Base-by-base conservation (phyloP, 192 early-diverging fungal species). In the Coemansia sp. region DNA sequence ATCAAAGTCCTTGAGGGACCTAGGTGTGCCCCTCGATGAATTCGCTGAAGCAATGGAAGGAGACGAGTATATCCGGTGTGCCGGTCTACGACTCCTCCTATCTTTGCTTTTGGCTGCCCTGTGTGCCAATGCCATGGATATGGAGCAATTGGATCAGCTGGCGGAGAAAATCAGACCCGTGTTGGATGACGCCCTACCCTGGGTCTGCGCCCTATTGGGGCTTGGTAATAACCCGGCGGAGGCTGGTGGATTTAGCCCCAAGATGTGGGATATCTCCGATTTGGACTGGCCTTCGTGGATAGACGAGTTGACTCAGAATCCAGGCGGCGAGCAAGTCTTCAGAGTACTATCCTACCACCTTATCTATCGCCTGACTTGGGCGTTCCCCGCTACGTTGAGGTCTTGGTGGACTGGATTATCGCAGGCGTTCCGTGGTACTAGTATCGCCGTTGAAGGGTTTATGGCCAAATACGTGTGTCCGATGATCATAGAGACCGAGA, bases 341-440 rank as follows among this genome's bases (percentile, higher is more conserved):
- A 65, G 57, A 7, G 37, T 84, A 0, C 57, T 79, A 31, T 76
- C 81, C 2, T 62, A 64, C 39, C 73, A 78, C n/a, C 48, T 73
- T 0, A 5, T 84, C 15, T 61, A 23, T 14, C 36, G 58, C 27
- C 9, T 76, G 15, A 77, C 74, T 6, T 65, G 68, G 48, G 41
- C 67, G 0, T 64, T 84, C 37, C 81, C 81, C 4, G 48, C 76
- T 17, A 55, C 81, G 25, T 60, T 79, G 60, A 67, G 81, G 0
- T 48, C 77, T 19, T 84, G 81, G 81, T 84, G 76, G 77, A 45
- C 73, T 0, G 81, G 70, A 2, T 45, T 84, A 39, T 67, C 80
- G 25, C 72, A 68, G 67, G 55, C 69, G 25, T 44, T 48, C 45
- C 81, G 77, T 5, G 62, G 64, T 15, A 73, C 60, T 5, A 68